Percentiles rank a stretch among this genome's conserved stretches.
Conservation (phyloP, 192 early-diverging fungal species). For the Coemansia sp. region DNA sequence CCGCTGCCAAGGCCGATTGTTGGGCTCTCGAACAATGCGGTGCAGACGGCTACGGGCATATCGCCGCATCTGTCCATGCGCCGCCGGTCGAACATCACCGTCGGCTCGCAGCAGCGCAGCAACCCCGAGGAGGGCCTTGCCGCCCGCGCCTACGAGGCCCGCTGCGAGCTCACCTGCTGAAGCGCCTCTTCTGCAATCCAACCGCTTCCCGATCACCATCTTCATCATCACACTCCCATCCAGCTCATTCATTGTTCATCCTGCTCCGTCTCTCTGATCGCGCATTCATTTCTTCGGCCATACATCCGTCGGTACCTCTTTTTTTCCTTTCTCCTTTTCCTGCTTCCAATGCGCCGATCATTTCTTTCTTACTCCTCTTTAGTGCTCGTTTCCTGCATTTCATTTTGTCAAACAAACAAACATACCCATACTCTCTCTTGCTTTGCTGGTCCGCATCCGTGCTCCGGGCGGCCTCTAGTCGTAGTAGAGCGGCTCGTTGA, state of each 20-base stretch:
- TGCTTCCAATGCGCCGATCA: too few species aligned
- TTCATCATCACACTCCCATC: not conserved
- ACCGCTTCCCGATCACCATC: not conserved
- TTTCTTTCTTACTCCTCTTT: too few species aligned
- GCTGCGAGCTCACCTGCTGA: conserved; percentile 19
- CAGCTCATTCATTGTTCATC: not conserved
- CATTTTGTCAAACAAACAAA: not conserved
- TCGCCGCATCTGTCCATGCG: conserved; percentile 30
- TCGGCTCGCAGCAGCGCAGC: conserved; percentile 27
- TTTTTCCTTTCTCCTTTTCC: not conserved
- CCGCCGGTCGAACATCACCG: conserved; percentile 39
- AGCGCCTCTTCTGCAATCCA: not conserved
- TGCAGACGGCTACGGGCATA: conserved; percentile 38
- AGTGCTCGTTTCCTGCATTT: not conserved
- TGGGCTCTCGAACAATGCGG: conserved; percentile 30
- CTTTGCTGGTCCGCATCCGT: not conserved
- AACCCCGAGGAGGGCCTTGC: conserved; percentile 15
- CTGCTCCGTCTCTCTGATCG: not conserved
- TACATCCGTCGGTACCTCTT: not conserved
- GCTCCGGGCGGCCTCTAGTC: conserved; percentile 15
- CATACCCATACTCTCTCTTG: not conserved
- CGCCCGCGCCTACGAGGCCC: conserved; percentile 16
- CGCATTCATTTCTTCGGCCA: not conserved
- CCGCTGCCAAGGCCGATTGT: conserved; percentile 28
- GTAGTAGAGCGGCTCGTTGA: conserved; percentile 74